Evolutionary conservation across 371 early-diverging fungal genomes (phyloP).

Genomic region (Entomophthora muscae): DNA sequence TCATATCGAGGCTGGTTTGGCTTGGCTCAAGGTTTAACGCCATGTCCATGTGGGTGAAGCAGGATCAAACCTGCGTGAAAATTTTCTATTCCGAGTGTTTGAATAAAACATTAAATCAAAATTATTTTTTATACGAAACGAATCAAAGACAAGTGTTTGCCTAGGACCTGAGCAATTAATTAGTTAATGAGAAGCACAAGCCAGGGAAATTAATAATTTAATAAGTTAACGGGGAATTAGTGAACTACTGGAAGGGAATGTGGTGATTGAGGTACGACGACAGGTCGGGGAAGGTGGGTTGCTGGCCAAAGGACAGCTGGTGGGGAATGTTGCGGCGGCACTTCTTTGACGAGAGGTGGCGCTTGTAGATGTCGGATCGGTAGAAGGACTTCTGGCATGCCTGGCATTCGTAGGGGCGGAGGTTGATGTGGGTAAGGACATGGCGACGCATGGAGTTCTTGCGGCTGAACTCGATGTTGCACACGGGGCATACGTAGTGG

Average conservation of each 20-base stretch:
- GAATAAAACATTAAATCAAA: too few relatives aligned
- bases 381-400: constrained; percentile 6
- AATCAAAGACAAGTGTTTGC: too few relatives aligned
- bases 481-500: constrained; percentile 6
- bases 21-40: too few relatives aligned
- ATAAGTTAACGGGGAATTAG: background rate
- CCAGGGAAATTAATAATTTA: background rate
- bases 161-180: too few relatives aligned
- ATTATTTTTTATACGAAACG: too few relatives aligned
- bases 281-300: background rate
- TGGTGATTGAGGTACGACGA: background rate
- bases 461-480: constrained; percentile 6
- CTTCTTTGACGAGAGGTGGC: constrained; percentile 6
- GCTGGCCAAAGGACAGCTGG: background rate
- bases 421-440: constrained; percentile 9
- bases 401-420: constrained; percentile 7
- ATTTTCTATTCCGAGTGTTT: too few relatives aligned
- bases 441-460: constrained; percentile 9
- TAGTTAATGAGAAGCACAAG: too few relatives aligned
- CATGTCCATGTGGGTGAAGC: too few relatives aligned
- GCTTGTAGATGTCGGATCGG: constrained; percentile 8
- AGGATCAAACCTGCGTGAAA: too few relatives aligned
- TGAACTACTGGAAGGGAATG: background rate
- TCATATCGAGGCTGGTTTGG: too few relatives aligned
- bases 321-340: constrained; percentile 1